Conservation (phyloP, 164 flowering plant genomes). For the Protea cynaroides region DNA sequence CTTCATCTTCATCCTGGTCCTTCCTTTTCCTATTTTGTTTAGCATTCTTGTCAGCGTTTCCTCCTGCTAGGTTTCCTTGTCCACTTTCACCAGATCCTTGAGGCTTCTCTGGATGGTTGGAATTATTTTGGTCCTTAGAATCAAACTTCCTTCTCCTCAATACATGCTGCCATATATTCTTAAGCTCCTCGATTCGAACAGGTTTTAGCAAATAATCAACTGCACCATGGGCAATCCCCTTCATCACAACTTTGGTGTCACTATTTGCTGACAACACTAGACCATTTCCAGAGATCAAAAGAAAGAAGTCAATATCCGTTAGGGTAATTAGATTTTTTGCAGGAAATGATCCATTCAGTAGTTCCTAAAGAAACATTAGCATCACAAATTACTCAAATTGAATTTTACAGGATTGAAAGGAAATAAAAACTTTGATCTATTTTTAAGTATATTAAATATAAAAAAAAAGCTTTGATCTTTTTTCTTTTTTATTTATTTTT, state of each 20-base stretch:
- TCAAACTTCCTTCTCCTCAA: constrained; percentile 56
- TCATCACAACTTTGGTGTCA: constrained; percentile 68
- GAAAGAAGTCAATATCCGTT: background rate
- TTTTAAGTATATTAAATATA: too few relatives aligned
- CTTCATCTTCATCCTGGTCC: constrained; percentile 66
- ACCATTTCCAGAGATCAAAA: constrained; percentile 12
- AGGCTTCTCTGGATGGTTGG: constrained; percentile 24
- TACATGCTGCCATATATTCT: constrained; percentile 97
- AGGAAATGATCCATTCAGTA: background rate
- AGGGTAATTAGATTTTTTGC: background rate
- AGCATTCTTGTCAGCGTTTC: constrained; percentile 33
- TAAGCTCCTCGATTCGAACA: constrained; percentile 75
- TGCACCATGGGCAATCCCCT: constrained; percentile 88
- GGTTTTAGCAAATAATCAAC: constrained; percentile 89
- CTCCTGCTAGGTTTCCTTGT: constrained; percentile 14
- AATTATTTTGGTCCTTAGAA: constrained; percentile 28
- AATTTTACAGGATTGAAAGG: background rate
- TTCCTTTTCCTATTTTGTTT: constrained; percentile 56
- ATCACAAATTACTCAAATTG: background rate
- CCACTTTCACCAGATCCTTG: constrained; percentile 32
- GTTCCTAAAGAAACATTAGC: background rate
- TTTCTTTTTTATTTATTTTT: too few relatives aligned
- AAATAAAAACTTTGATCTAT: background rate
- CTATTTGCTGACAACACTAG: constrained; percentile 81
- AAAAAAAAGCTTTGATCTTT: background rate